These are phyloP conservation scores for Quercus phellos DNA, from an alignment of 331 rosid species.

Conservation along the genomic window DNA sequence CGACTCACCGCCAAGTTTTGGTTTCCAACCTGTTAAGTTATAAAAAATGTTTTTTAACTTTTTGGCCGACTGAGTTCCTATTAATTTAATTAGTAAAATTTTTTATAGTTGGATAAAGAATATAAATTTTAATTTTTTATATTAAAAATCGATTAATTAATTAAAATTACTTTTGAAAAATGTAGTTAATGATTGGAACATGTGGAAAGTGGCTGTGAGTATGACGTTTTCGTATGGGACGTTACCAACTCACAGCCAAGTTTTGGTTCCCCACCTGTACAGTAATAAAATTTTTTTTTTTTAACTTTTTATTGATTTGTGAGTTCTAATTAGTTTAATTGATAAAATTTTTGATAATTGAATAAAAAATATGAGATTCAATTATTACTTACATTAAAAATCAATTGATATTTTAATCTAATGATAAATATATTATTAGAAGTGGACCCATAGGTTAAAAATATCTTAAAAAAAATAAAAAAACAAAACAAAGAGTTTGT, in stretches of 20 bases:
- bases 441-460: fast-evolving
- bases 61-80: no score
- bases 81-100: fast-evolving
- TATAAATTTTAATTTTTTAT: fast-evolving
- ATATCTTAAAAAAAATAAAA: no score
- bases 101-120: fast-evolving
- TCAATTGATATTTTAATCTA: fast-evolving
- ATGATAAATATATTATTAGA: no score
- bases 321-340: fast-evolving
- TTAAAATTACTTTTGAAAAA: fast-evolving
- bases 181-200: background rate
- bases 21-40: background rate
- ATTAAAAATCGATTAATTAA: fast-evolving
- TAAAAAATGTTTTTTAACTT: no score
- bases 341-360: fast-evolving
- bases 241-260: background rate
- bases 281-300: no score
- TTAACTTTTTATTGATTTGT: no score
- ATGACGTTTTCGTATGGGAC: background rate
- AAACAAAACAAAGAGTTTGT: no score
- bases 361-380: fast-evolving
- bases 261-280: background rate
- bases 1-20: background rate
- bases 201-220: background rate
- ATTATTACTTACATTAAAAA: fast-evolving